Evolutionary conservation across 306 rosid species (phyloP).

Genomic region (Chamaecrista fasciculata): DNA sequence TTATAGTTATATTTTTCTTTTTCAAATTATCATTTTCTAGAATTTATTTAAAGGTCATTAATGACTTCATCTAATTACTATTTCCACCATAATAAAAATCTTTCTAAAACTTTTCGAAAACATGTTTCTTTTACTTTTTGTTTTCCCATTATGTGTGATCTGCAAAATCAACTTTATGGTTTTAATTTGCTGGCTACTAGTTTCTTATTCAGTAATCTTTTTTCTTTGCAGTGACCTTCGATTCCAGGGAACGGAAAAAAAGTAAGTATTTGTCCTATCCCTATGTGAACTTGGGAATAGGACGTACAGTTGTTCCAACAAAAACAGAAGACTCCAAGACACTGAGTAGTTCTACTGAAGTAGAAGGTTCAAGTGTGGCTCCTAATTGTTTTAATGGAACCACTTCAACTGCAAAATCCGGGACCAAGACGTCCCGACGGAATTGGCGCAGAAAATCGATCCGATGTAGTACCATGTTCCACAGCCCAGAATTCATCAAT

Average conservation of each 20-base stretch:
- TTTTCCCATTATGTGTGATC: background rate
- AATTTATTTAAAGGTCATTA: no score
- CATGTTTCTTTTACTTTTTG: background rate
- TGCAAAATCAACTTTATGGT: background rate
- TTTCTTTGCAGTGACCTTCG: constrained; percentile 32
- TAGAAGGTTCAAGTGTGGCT: constrained; percentile 17
- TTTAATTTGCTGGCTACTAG: background rate
- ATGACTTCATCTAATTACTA: background rate
- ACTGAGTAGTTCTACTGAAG: constrained; percentile 30
- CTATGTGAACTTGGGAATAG: constrained; percentile 50
- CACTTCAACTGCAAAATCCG: constrained; percentile 38
- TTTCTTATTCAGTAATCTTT: constrained; percentile 16
- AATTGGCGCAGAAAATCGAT: constrained; percentile 61
- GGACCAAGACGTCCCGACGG: constrained; percentile 57
- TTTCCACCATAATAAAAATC: background rate
- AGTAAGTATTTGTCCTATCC: constrained; percentile 87
- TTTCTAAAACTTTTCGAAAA: background rate
- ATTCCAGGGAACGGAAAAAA: constrained; percentile 68
- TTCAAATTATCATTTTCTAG: no score
- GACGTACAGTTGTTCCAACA: constrained; percentile 32
- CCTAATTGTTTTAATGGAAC: constrained; percentile 13
- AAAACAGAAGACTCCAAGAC: constrained; percentile 38
- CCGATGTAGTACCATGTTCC: constrained; percentile 29
- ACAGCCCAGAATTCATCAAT: constrained; percentile 39
- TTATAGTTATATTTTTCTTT: no score